phyloP scores from a whole-genome alignment of 306 rosid species.

The Citrullus amarus region DNA sequence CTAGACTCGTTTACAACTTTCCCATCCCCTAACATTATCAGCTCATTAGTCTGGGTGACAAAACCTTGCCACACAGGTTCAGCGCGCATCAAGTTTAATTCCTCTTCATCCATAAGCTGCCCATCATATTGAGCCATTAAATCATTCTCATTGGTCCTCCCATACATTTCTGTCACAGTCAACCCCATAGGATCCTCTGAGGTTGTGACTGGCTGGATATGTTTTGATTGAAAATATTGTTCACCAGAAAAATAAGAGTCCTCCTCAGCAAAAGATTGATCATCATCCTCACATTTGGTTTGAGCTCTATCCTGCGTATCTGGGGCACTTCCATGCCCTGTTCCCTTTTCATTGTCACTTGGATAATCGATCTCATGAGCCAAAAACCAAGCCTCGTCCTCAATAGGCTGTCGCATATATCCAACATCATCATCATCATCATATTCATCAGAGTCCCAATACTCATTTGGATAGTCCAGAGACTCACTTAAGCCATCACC shows the following conservation, averaged over 20 bases:
- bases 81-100: constrained; percentile 67
- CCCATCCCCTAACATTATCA: constrained; percentile 65
- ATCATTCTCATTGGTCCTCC: constrained; percentile 48
- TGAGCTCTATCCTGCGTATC: constrained; percentile 71
- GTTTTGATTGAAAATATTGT: constrained; percentile 61
- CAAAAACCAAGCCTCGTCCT: constrained; percentile 97
- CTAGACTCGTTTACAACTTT: constrained; percentile 45
- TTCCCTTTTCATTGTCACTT: constrained; percentile 92
- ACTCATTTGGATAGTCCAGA: constrained; percentile 78
- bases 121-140: constrained; percentile 80
- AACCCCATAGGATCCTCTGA: constrained; percentile 64
- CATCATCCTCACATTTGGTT: constrained; percentile 83
- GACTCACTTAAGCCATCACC: constrained; percentile 93
- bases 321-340: constrained; percentile 75
- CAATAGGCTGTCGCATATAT: constrained; percentile 96
- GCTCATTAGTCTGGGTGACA: constrained; percentile 72
- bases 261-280: constrained; percentile 94
- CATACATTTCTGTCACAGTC: constrained; percentile 59
- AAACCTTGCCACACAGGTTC: constrained; percentile 97
- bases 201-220: constrained; percentile 50
- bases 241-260: constrained; percentile 92
- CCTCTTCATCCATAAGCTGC: constrained; percentile 84
- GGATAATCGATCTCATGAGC: constrained; percentile 99
- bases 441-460: constrained; percentile 99
- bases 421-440: constrained; percentile 93